Evolutionary conservation across 208 protist species (phyloP), one percentile per base, ranked within the genome.

Genomic region (Trypanosoma brucei): DNA sequence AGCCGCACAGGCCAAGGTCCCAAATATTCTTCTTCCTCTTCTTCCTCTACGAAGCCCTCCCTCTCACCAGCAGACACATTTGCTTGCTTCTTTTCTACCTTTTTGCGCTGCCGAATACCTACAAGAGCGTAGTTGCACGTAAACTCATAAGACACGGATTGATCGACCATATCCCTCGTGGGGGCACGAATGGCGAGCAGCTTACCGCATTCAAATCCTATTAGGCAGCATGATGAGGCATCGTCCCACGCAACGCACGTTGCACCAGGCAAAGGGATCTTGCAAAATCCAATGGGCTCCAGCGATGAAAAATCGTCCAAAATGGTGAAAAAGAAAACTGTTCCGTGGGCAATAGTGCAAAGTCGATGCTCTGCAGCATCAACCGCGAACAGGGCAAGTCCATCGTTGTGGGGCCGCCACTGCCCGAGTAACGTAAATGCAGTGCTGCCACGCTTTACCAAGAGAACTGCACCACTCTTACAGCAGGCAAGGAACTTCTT

Each of bases 321-420:
- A n/a, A 92, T 73, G 0, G 66, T 58, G 59, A 98, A 95, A 78
- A 98, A 98, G 63, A 98, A 99, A n/a, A 96, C 70, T 1, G 83
- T 84, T 62, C 96, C 78, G 3, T 36, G 61, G 2, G 91, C 81
- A 22, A 88, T 76, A 35, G 93, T 97, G 14, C 83, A 96, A 2
- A 98, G 70, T 50, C 73, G 70, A 8, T 68, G 60, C 36, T 84
- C 83, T 14, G 78, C 72, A 11, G 70, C 53, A 45, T 81, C 81
- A 14, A 97, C 74, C 0, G 72, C 78, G 36, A 98, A 40, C 2
- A 77, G 45, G 44, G 80, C 76, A 8, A 93, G 70, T 2, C 76
- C 81, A 39, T 69, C 65, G 14, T 58, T 77, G 68, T 95, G 89
- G 14, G 89, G 83, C 51, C 76, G 68, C 77, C 83, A 82, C 96